Evolutionary conservation across 2,329 filamentous ascomycete genomes (phyloP), one percentile per base, ranked within the genome.

Genomic region (Didymella glomerata): DNA sequence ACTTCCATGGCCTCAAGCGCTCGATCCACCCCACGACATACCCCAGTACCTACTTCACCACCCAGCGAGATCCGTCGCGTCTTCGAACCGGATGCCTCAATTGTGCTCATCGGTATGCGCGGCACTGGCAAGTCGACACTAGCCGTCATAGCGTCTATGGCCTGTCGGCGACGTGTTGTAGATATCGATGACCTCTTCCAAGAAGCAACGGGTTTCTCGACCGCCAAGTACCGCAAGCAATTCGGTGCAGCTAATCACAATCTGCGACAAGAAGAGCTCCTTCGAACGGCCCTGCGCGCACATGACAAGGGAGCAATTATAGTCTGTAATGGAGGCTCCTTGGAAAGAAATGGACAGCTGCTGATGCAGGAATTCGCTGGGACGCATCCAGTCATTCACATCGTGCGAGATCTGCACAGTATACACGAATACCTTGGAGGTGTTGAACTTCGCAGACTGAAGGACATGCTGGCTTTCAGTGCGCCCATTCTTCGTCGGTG

Each of bases 41-140:
- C 70, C 16, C 66, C 68, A 16, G 64, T 63, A 18, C 71, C 68
- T 5, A 48, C 63, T 22, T 42, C 59, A 20, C 48, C 61, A 22
- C 54, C 62, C 16, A 55, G 45, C 16, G 63, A 73, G 42, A 69
- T 70, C 8, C 63, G 67, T 55, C 79, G 69, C 44, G 68, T 70
- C 18, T 90, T 90, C 68, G 77, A 81, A 9, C 74, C 82, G 10
- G 84, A 90, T 79, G 87, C 88, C 2, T 92, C 90, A 1, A 86
- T 93, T 54, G 84, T 93, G 7, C 81, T 93, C 18, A 84, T 90
- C 22, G 90, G 90, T 2, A 87, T 92, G 55, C 86, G 89, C 14
- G 90, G 90, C 11, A 86, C 88, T 5, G 90, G 90, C 16, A 93
- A 93, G 75, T 90, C 89, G 1, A 92, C 89, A 1, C 79, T 93